Base-by-base conservation (phyloP, 495 filamentous ascomycete genomes). In the Hypoxylon subgilvum region DNA sequence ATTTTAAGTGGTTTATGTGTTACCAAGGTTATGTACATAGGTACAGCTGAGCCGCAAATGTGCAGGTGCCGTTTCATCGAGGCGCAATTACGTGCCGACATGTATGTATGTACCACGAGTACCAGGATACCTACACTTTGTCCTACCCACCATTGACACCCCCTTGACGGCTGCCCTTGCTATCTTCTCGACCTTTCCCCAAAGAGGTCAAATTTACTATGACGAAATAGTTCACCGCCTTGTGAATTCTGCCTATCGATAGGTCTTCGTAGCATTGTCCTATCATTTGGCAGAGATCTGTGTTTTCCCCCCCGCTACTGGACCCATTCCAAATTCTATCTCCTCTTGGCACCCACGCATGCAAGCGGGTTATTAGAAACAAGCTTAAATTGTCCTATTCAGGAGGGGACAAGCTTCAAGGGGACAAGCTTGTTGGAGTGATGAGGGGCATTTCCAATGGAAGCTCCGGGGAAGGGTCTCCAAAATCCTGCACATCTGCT, bases 41-140 rank as follows among this genome's bases (percentile, higher is more conserved):
- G n/a, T n/a, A n/a, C 9, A n/a, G 13, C 53, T 58, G 61, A 64
- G 61, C 61, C 61, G 61, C 61, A 64, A 58, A 21, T 38, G 31
- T 18, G 36, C 35, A 17, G 18, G 36, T 48, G 35, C 41, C 28
- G 59, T 63, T 63, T 43, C 59, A 63, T 63, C 57, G 52, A 63
- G 60, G 60, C 60, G 60, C 48, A 57, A n/a, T 51, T 50, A 55
- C 30, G 38, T 61, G 21, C 44, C 44, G 34, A 18, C 34, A 38
- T 38, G 34, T 38, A 38, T 14, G 2, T 38, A n/a, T n/a, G 14
- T 18, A 17, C 5, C n/a, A 34, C 31, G n/a, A 34, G 9, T 38
- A 38, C 13, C 2, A n/a, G 7, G 13, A n/a, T 17, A 13, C 31
- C 9, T 34, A 34, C 9, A 34, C 6, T 3, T 14, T 38, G 34